phyloP scores from a whole-genome alignment of 129 eudicot genomes.

The Centrapalus pauciflorus region DNA sequence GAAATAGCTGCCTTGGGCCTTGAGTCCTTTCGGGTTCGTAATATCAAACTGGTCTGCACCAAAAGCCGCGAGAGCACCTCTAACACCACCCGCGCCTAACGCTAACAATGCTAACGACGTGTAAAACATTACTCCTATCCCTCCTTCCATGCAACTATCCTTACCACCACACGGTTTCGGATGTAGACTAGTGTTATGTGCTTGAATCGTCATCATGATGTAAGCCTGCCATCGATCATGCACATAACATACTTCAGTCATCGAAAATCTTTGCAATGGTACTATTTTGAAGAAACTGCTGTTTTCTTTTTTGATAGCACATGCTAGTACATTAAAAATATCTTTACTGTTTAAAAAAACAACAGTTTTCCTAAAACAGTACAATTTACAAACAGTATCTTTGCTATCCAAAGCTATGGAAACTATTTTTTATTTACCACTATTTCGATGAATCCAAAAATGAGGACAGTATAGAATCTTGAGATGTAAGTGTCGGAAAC shows the following conservation, averaged over 20 bases:
- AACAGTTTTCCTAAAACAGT: not conserved
- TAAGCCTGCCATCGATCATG: conserved; percentile 35
- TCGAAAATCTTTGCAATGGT: not conserved
- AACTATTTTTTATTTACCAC: conserved; percentile 28
- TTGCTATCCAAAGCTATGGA: too few relatives aligned
- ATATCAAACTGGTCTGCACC: conserved; percentile 73
- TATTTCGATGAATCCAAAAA: conserved; percentile 53
- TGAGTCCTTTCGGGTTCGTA: conserved; percentile 42
- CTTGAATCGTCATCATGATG: conserved; percentile 64
- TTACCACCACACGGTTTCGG: conserved; percentile 44
- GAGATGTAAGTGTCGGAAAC: conserved; percentile 63
- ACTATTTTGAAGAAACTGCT: not conserved
- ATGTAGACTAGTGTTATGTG: conserved; percentile 37
- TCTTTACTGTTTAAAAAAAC: not conserved
- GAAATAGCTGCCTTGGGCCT: conserved; percentile 60
- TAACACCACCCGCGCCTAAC: conserved; percentile 61
- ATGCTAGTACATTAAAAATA: too few relatives aligned
- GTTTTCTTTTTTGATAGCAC: not conserved
- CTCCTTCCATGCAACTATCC: conserved; percentile 46
- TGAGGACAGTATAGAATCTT: conserved; percentile 39
- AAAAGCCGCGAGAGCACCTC: conserved; percentile 68
- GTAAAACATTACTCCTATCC: conserved; percentile 47
- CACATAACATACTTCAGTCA: not conserved
- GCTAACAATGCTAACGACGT: conserved; percentile 47
- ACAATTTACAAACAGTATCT: too few relatives aligned